These are phyloP conservation scores for Chrysanthemum makinoi DNA, from an alignment of 129 eudicot genomes.

Conservation along the genomic window DNA sequence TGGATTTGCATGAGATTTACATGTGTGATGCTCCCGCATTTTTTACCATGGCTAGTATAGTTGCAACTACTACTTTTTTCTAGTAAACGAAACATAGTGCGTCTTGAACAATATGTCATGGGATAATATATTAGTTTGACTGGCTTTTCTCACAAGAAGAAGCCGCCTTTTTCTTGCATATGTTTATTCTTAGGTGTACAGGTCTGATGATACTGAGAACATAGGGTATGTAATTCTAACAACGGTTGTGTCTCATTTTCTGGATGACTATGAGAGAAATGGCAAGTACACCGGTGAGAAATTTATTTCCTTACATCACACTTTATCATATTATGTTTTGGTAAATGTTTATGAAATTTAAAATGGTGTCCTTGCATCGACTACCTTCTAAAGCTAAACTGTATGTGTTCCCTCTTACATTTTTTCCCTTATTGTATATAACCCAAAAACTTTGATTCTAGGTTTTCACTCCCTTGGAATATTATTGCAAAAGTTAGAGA, in stretches of 20 bases:
- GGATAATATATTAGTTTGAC: constrained; percentile 16
- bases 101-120: constrained; percentile 7
- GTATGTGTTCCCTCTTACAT: neutral
- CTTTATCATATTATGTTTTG: neutral
- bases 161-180: constrained; percentile 16
- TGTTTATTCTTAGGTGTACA: constrained; percentile 63
- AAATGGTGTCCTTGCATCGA: neutral
- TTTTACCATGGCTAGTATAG: no score
- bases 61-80: no score
- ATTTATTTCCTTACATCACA: neutral
- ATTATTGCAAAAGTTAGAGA: constrained; percentile 85
- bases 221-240: constrained; percentile 97
- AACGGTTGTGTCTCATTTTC: constrained; percentile 88
- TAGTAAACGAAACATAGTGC: no score
- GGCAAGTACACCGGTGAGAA: constrained; percentile 92
- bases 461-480: constrained; percentile 97
- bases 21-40: no score
- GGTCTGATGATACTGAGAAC: constrained; percentile 91
- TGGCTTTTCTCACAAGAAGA: constrained; percentile 9
- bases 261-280: constrained; percentile 83
- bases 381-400: neutral
- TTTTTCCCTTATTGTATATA: neutral
- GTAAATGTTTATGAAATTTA: neutral
- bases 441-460: constrained; percentile 31
- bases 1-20: no score